Conservation (phyloP, 192 early-diverging fungal genomes). For the Linnemannia elongata region DNA sequence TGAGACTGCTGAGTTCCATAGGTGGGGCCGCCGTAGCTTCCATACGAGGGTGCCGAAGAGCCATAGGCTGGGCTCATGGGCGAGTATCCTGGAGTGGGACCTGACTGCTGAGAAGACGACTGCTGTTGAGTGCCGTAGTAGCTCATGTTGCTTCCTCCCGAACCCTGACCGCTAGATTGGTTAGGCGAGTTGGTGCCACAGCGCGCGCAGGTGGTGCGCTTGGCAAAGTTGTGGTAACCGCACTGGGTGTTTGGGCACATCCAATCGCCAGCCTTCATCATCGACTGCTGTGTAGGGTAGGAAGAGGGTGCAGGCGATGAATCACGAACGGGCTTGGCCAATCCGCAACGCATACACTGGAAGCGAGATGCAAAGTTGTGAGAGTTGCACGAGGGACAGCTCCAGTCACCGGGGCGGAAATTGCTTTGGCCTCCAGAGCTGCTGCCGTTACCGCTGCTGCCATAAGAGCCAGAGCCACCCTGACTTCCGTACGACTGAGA, state of each 20-base stretch:
- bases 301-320: constrained; percentile 30
- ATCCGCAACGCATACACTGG: constrained; percentile 69
- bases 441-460: constrained; percentile 41
- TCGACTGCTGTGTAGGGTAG: constrained; percentile 11
- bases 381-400: constrained; percentile 71
- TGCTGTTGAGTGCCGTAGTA: constrained; percentile 53
- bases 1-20: constrained; percentile 53
- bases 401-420: constrained; percentile 79
- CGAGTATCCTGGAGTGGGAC: constrained; percentile 42
- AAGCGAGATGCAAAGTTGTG: constrained; percentile 80
- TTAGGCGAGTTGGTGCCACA: constrained; percentile 45
- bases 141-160: constrained; percentile 32
- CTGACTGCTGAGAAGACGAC: constrained; percentile 26
- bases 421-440: constrained; percentile 53
- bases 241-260: constrained; percentile 61
- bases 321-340: constrained; percentile 54
- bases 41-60: constrained; percentile 29
- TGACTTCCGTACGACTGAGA: constrained; percentile 27
- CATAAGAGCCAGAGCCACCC: constrained; percentile 23
- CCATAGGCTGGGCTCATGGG: constrained; percentile 53
- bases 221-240: constrained; percentile 67
- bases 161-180: constrained; percentile 13
- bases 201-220: constrained; percentile 60
- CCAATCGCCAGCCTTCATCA: constrained; percentile 67
- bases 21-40: constrained; percentile 42